phyloP scores from a whole-genome alignment of 495 filamentous ascomycete genomes.

The Cercophora samala region DNA sequence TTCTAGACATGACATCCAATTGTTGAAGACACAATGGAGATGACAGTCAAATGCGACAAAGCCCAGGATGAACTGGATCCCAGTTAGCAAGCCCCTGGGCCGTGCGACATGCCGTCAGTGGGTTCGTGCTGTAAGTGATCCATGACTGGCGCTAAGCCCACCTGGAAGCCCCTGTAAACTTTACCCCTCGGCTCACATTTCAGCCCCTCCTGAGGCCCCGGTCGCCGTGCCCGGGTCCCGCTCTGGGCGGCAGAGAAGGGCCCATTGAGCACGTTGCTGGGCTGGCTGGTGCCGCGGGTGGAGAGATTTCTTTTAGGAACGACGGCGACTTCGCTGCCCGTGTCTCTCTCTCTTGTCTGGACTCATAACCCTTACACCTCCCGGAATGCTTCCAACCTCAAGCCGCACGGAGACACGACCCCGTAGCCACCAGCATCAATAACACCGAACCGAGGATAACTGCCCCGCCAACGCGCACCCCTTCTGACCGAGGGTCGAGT shows the following conservation, averaged over 20 bases:
- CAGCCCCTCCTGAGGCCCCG: slow-evolving; percentile 17
- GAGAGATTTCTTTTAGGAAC: slow-evolving; percentile 24
- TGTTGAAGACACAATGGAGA: not conserved
- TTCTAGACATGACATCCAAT: not conserved
- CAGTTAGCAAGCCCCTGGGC: not conserved
- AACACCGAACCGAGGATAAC: not conserved
- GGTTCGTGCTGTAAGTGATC: not conserved
- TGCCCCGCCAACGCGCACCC: slow-evolving; percentile 1
- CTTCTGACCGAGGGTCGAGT: not conserved
- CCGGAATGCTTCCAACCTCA: slow-evolving; percentile 19
- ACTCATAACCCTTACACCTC: slow-evolving; percentile 7
- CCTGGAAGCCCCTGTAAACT: slow-evolving; percentile 2
- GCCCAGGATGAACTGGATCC: not conserved
- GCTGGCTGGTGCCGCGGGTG: slow-evolving; percentile 5
- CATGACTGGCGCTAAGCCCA: not conserved
- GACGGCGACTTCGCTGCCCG: slow-evolving; percentile 13
- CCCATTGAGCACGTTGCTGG: slow-evolving; percentile 9
- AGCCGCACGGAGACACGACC: not conserved
- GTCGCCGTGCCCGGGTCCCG: slow-evolving; percentile 14
- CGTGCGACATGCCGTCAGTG: not conserved
- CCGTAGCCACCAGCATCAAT: slow-evolving; percentile 8
- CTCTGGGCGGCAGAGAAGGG: not conserved
- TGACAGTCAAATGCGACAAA: not conserved
- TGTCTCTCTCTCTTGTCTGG: not conserved
- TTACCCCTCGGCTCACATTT: slow-evolving; percentile 21